These are phyloP conservation scores for Fusarium burgessii DNA, from an alignment of 2,329 filamentous ascomycete species.

Conservation along the genomic window DNA sequence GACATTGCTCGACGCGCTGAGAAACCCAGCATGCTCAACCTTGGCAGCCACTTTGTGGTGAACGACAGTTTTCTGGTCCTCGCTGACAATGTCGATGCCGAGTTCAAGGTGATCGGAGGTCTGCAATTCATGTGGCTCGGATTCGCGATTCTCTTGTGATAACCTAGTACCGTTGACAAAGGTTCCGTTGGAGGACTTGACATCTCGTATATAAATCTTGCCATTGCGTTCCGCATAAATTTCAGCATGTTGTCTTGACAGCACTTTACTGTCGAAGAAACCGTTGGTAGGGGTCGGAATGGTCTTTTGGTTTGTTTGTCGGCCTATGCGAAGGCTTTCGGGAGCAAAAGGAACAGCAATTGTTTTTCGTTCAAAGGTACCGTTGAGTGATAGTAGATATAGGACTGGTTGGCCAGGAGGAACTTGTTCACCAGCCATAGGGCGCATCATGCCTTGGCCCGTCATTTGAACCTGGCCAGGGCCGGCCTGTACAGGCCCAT, in stretches of 20 bases:
- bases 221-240: slow-evolving; percentile 89
- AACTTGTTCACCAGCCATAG: slow-evolving; percentile 69
- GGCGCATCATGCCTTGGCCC: slow-evolving; percentile 70
- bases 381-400: slow-evolving; percentile 89
- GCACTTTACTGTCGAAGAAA: slow-evolving; percentile 97
- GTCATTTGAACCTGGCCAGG: slow-evolving; percentile 52
- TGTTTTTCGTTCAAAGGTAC: slow-evolving; percentile 96
- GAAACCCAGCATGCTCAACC: slow-evolving; percentile 92
- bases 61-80: slow-evolving; percentile 98
- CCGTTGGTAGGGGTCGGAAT: slow-evolving; percentile 91
- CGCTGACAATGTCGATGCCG: slow-evolving; percentile 97
- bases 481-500: slow-evolving; percentile 50
- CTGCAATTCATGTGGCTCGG: slow-evolving; percentile 92
- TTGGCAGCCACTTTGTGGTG: slow-evolving; percentile 98
- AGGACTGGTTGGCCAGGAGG: slow-evolving; percentile 80
- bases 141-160: slow-evolving; percentile 95
- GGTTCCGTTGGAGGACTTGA: slow-evolving; percentile 98
- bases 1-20: slow-evolving; percentile 79
- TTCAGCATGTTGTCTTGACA: slow-evolving; percentile 95
- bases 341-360: slow-evolving; percentile 93
- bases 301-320: slow-evolving; percentile 97
- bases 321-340: slow-evolving; percentile 93
- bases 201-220: slow-evolving; percentile 95
- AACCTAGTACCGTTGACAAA: slow-evolving; percentile 94
- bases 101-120: slow-evolving; percentile 93